Base-by-base conservation (phyloP, 1,284 basidiomycete genomes). In the Leccinum subfulvum region DNA sequence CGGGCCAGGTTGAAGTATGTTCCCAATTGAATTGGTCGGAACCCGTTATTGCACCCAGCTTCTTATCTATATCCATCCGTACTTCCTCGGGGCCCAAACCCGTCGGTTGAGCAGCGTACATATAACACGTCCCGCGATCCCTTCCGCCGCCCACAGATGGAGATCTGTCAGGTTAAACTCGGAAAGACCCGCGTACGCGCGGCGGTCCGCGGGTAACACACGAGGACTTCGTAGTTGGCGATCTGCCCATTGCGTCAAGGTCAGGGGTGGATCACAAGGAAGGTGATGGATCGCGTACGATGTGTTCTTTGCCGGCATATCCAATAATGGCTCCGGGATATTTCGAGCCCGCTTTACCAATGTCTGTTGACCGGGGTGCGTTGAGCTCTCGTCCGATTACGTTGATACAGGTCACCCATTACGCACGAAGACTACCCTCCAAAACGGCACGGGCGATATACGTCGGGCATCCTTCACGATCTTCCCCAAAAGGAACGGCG, bases 401-500 rank as follows among this genome's bases (percentile, higher is more conserved):
- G 13, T 13, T 1, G 9, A 13, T 23, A 3, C 3, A 51, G 11
- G 44, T 13, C 1, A 55, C 23, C 8, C 11, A 37, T 18, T 11
- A 65, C 73, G 65, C 35, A 74, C 73, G 74, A 61, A 74, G 70
- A 26, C 55, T 44, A 18, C 73, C 73, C 47, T 74, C 73, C 49
- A 74, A 54, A n/a, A 76, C 66, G 16, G 74, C 74, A n/a, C 73
- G 73, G 26, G 73, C 73, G 18, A 76, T 62, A 58, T 71, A 74
- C 60, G 65, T n/a, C n/a, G 71, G 65, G 2, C 61, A 62, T 8
- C 73, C 73, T 47, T 71, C 68, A 58, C 72, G 72, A 59, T 74
- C 73, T 64, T 76, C 70, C 14, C 73, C 74, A 13, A 76, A 74
- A 18, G 73, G 75, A 59, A 74, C 66, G 0, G 73, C 73, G 21